These are phyloP conservation scores for Aureobasidium sp. DNA, from an alignment of 2,329 filamentous ascomycete species.

Conservation along the genomic window DNA sequence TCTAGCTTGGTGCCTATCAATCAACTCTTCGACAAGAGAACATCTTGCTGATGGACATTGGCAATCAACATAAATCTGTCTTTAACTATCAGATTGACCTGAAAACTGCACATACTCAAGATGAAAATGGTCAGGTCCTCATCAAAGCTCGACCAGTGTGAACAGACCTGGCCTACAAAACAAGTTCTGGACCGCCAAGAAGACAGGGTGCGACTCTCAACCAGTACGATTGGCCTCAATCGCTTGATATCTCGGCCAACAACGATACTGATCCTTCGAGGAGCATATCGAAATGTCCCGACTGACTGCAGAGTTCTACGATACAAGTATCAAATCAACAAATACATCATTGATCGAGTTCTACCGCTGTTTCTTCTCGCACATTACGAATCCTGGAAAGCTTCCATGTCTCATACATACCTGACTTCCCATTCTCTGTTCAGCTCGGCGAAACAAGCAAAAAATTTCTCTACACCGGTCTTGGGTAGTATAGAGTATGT, in stretches of 20 bases:
- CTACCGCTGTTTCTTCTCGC: neutral
- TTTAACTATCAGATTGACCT: too few relatives aligned
- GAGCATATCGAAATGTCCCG: neutral
- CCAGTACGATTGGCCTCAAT: neutral
- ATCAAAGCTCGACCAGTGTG: neutral
- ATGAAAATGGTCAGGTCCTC: too few relatives aligned
- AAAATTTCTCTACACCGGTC: too few relatives aligned
- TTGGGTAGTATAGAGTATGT: neutral
- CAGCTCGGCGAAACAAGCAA: too few relatives aligned
- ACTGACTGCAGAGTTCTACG: fast-evolving
- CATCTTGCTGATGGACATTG: neutral
- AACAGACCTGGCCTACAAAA: neutral
- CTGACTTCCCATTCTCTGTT: too few relatives aligned
- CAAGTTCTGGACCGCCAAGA: neutral
- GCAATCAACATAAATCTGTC: too few relatives aligned
- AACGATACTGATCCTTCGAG: neutral
- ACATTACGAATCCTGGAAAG: neutral
- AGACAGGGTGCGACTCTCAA: neutral
- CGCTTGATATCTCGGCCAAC: neutral
- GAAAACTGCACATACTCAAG: too few relatives aligned
- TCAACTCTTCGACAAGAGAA: neutral
- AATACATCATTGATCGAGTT: neutral
- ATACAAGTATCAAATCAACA: neutral
- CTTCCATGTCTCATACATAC: too few relatives aligned
- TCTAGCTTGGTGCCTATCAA: neutral